Evolutionary conservation across 2,329 filamentous ascomycete genomes (phyloP), one percentile per base, ranked within the genome.

Genomic region (Ceratocystis harringtonii): DNA sequence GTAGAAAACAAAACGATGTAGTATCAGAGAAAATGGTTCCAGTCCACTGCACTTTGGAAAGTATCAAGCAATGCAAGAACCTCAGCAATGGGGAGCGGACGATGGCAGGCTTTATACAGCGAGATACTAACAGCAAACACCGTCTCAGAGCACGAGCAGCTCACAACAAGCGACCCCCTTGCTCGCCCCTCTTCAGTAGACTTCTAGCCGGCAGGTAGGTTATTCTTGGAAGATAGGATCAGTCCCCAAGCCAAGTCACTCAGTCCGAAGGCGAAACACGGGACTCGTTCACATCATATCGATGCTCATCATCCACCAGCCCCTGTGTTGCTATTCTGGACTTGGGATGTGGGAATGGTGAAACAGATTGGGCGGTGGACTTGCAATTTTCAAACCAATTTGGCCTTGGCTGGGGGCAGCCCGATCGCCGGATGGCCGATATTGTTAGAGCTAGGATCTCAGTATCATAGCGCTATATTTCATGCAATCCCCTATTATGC

Each of bases 1-100:
- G 58, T 64, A 45, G 60, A 62, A 8, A 44, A 44, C 19, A 58
- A 19, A 64, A 48, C 17, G 17, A 45, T 44, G 25, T 41, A 19
- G 32, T 48, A 30, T 45, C 36, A 62, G 61, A 66, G 57, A 48
- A 61, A 48, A 64, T 64, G 65, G 64, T 61, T 43, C 64, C 66
- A 67, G 64, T 65, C 63, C 63, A 67, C 64, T 65, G 45, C 41
- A 55, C 30, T 30, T 19, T 32, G 45, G 55, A 28, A 61, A 50
- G 28, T 5, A n/a, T 43, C n/a, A 36, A 58, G 10, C 1, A 12
- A 2, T 15, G 22, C 3, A 30, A 19, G 7, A 30, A 8, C 1
- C 3, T n/a, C 7, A 1, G 25, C 15, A 32, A 8, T 2, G 12
- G 15, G 25, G 2, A 7, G 55, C 30, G 55, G 55, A 30, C 12